Evolutionary conservation across 2,329 filamentous ascomycete species (phyloP).

Genomic region (Diaporthe velutina): DNA sequence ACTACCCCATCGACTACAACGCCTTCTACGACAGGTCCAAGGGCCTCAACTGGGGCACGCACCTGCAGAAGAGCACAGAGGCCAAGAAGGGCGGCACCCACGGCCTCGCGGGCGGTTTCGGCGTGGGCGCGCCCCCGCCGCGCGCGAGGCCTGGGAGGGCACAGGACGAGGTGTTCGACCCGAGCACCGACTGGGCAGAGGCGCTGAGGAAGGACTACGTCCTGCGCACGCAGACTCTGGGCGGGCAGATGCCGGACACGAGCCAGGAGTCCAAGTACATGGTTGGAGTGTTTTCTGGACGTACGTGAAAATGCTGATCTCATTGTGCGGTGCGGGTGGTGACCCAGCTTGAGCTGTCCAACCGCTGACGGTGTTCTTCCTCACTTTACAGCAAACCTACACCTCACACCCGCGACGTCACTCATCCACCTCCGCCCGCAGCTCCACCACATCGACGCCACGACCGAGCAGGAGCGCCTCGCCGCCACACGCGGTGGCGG

Average conservation of each 20-base stretch:
- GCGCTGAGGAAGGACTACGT: slow-evolving; percentile 79
- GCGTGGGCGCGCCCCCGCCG: slow-evolving; percentile 65
- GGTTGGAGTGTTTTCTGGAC: slow-evolving; percentile 88
- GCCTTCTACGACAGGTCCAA: slow-evolving; percentile 86
- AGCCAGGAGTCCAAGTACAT: slow-evolving; percentile 83
- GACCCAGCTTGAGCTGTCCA: too few relatives aligned
- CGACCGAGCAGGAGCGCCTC: slow-evolving; percentile 77
- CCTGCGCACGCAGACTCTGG: slow-evolving; percentile 84
- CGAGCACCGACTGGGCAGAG: slow-evolving; percentile 72
- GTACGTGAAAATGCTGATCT: slow-evolving; percentile 57
- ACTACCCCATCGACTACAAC: slow-evolving; percentile 83
- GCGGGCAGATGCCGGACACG: slow-evolving; percentile 80
- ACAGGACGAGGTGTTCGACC: slow-evolving; percentile 50
- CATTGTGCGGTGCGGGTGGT: too few relatives aligned
- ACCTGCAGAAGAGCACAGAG: slow-evolving; percentile 72
- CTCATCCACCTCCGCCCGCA: slow-evolving; percentile 92
- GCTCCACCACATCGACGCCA: slow-evolving; percentile 91
- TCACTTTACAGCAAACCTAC: slow-evolving; percentile 78
- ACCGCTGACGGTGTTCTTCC: neutral
- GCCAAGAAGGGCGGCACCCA: slow-evolving; percentile 74
- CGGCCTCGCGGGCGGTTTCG: slow-evolving; percentile 81
- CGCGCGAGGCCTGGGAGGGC: slow-evolving; percentile 45
- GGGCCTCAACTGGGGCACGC: slow-evolving; percentile 85
- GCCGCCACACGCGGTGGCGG: slow-evolving; percentile 54
- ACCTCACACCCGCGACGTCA: slow-evolving; percentile 86